phyloP scores from a whole-genome alignment of 257 asterid genomes.

The Eustoma russellianum region DNA sequence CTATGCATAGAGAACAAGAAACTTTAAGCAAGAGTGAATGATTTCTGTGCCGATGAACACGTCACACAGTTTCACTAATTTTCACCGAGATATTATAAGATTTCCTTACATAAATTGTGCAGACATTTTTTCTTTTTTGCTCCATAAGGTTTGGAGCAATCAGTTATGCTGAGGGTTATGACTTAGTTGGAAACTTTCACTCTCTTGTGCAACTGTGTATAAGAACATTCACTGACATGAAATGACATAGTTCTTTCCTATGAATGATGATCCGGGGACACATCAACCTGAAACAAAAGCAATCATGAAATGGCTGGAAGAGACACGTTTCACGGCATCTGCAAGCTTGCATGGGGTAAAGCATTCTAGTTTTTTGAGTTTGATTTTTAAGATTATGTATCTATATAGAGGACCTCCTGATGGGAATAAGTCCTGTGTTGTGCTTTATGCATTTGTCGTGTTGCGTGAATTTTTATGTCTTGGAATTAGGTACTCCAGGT shows the following conservation, averaged over 20 bases:
- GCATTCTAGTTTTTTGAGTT: constrained; percentile 2
- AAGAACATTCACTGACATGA: constrained; percentile 42
- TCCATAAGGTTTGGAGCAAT: no score
- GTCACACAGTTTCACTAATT: no score
- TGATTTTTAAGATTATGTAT: neutral
- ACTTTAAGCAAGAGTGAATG: no score
- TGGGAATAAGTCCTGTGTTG: neutral
- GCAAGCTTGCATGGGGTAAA: constrained; percentile 96
- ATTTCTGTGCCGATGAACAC: no score
- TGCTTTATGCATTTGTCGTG: neutral
- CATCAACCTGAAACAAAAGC: constrained; percentile 98
- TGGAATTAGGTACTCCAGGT: no score
- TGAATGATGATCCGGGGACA: constrained; percentile 64
- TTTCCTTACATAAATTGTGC: no score
- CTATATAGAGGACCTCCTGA: neutral
- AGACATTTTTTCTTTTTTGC: no score
- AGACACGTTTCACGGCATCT: constrained; percentile 74
- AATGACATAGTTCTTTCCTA: constrained; percentile 83
- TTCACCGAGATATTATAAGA: no score
- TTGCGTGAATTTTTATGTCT: no score
- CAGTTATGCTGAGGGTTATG: no score
- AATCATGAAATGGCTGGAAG: constrained; percentile 74
- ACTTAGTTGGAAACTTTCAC: no score
- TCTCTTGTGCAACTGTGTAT: constrained; percentile 16
- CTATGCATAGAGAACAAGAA: no score